Evolutionary conservation across 2,329 filamentous ascomycete genomes (phyloP).

Genomic region (Phyllosticta ampelicida): DNA sequence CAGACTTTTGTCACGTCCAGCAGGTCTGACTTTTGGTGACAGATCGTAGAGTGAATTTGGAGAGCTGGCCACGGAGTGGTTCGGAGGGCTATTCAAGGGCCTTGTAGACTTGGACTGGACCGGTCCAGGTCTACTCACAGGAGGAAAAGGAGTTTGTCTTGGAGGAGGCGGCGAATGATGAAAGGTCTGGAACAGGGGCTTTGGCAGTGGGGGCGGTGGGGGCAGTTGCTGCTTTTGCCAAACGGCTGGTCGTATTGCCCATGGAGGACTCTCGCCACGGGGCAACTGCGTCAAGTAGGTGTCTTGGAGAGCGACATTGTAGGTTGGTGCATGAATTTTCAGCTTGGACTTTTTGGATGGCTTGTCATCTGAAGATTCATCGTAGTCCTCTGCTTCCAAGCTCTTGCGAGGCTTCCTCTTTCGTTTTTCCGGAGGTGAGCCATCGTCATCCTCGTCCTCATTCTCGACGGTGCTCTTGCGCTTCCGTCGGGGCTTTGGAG

Average conservation of each 20-base stretch:
- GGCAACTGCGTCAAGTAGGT: conserved; percentile 36
- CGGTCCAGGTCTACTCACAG: not conserved
- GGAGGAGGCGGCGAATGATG: conserved; percentile 7
- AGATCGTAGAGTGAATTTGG: not conserved
- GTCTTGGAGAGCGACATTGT: conserved; percentile 30
- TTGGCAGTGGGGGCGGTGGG: conserved; percentile 13
- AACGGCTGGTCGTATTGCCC: conserved; percentile 36
- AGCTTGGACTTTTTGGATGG: conserved; percentile 27
- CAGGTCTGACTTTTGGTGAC: not conserved
- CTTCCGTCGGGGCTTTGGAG: not conserved
- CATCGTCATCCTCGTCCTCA: not conserved
- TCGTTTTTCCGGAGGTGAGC: not conserved
- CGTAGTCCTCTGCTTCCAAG: not conserved
- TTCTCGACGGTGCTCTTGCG: not conserved
- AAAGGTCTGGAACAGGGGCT: conserved; percentile 12
- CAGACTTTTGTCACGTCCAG: not conserved
- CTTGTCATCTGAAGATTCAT: conserved; percentile 1
- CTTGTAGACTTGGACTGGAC: not conserved
- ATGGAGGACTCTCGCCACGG: conserved; percentile 21
- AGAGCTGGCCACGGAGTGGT: not conserved
- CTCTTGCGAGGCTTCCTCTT: conserved; percentile 1
- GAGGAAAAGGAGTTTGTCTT: not conserved
- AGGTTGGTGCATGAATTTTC: conserved; percentile 33
- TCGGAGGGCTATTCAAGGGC: not conserved
- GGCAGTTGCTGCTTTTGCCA: conserved; percentile 31